Evolutionary conservation across 805 yeast genomes (phyloP), one percentile per base, ranked within the genome.

Genomic region (Ogataea corticis): DNA sequence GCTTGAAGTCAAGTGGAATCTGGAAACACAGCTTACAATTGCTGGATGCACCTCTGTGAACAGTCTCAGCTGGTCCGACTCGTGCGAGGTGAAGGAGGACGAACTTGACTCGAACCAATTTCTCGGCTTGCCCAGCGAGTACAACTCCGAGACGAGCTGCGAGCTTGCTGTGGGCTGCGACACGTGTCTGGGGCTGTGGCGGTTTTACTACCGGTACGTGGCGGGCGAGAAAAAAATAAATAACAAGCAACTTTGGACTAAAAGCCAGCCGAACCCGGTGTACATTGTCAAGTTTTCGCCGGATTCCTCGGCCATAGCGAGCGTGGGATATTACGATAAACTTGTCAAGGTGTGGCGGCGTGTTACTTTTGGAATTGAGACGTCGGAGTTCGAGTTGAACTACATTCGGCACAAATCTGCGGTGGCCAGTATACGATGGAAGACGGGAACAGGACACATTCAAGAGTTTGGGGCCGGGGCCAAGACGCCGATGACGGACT

Each of bases 331-430:
- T 33, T 78, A 75, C 59, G 96, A 88, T 61, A 71, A 72, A 29
- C 68, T 85, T 12, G 81, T 87, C 23, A 88, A 87, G 58, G 71
- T 88, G 2, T 91, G 96, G 96, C 73, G 82, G 43, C 69, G 97
- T 41, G 71, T 81, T 7, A 76, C 85, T 7, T 87, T 82, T 57
- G 89, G 85, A 28, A 74, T 76, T 21, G 80, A 78, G 29, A 75
- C 80, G 32, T 73, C 83, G 6, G 72, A 74, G 21, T 89, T 88
- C 60, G 94, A 85, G 55, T 67, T 88, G 50, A 68, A 80, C 0
- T 83, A 85, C 55, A 65, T 89, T 17, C 73, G 79, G n/a, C 95
- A 87, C 58, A 80, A 83, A 1, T 58, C 72, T 1, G 73, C 73
- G 42, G 79, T 90, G 0, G 71, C 81, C 0, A 69, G 70, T 28